Evolutionary conservation across 192 early-diverging fungal species (phyloP).

Genomic region (Jimgerdemannia lactiflua): DNA sequence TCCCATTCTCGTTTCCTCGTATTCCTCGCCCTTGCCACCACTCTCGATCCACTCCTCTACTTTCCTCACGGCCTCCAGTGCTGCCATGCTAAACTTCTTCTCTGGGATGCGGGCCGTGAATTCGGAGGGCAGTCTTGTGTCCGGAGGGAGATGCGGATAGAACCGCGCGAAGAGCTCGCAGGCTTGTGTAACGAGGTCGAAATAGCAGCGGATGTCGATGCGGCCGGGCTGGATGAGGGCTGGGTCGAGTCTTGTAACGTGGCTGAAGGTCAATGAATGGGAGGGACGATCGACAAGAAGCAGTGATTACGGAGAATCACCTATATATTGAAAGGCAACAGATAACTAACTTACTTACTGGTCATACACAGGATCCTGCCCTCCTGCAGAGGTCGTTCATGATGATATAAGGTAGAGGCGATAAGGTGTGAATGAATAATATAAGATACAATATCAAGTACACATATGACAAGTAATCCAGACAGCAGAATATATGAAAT

Average conservation of each 20-base stretch:
- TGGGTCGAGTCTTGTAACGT: slow-evolving; percentile 67
- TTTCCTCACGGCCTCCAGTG: too few species aligned
- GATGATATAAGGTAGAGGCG: neutral
- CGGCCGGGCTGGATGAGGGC: slow-evolving; percentile 73
- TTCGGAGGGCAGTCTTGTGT: slow-evolving; percentile 17
- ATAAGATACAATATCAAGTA: neutral
- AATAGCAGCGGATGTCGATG: slow-evolving; percentile 55
- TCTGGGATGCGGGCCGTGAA: slow-evolving; percentile 43
- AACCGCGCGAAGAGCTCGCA: slow-evolving; percentile 65
- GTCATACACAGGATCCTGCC: slow-evolving; percentile 77
- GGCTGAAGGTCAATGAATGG: slow-evolving; percentile 26
- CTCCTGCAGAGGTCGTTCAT: slow-evolving; percentile 39
- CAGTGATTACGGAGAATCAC: neutral
- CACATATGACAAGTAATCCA: neutral
- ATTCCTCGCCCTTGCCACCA: too few species aligned
- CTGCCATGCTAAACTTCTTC: slow-evolving; percentile 31
- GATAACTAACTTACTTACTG: slow-evolving; percentile 51
- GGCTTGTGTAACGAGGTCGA: slow-evolving; percentile 67
- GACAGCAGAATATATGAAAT: neutral
- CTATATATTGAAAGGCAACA: neutral
- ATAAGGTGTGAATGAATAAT: neutral
- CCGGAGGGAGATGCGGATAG: slow-evolving; percentile 33
- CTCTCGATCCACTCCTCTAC: too few species aligned
- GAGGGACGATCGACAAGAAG: neutral
- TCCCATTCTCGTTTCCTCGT: too few species aligned